Conservation (phyloP, 495 filamentous ascomycete species). For the Choiromyces venosus region DNA sequence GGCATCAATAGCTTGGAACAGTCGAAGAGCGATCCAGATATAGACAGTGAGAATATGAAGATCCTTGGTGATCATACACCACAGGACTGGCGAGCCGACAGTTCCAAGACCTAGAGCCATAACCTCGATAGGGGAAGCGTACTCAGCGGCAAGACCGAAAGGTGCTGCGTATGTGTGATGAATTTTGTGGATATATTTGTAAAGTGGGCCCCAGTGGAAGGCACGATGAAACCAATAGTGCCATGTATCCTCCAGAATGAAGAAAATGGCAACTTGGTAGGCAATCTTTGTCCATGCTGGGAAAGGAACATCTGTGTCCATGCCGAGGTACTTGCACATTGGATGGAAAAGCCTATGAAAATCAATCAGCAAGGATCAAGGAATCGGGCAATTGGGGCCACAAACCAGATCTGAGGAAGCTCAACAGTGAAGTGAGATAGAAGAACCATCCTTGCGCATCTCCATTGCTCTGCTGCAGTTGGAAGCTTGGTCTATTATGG, state of each 20-base stretch:
- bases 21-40: slow-evolving; percentile 83
- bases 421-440: slow-evolving; percentile 95
- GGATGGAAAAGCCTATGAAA: slow-evolving; percentile 71
- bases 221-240: slow-evolving; percentile 96
- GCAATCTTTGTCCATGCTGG: slow-evolving; percentile 77
- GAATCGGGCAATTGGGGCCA: background rate
- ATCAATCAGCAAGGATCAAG: background rate
- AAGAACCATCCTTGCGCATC: slow-evolving; percentile 85
- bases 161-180: slow-evolving; percentile 98
- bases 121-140: slow-evolving; percentile 94
- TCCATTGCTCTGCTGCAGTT: slow-evolving; percentile 83
- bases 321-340: slow-evolving; percentile 88
- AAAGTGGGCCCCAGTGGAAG: slow-evolving; percentile 90
- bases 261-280: slow-evolving; percentile 88
- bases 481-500: slow-evolving; percentile 74
- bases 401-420: slow-evolving; percentile 85
- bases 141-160: slow-evolving; percentile 93
- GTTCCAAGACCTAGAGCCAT: slow-evolving; percentile 95
- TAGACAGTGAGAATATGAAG: slow-evolving; percentile 98
- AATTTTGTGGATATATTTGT: slow-evolving; percentile 94
- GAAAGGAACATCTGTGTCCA: slow-evolving; percentile 85
- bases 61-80: slow-evolving; percentile 75
- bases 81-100: slow-evolving; percentile 74
- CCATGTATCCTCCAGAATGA: slow-evolving; percentile 94
- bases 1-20: slow-evolving; percentile 97